Evolutionary conservation across 1,139 yeast species (phyloP), one percentile per base, ranked within the genome.

Genomic region (Zygoascus hellenicus): DNA sequence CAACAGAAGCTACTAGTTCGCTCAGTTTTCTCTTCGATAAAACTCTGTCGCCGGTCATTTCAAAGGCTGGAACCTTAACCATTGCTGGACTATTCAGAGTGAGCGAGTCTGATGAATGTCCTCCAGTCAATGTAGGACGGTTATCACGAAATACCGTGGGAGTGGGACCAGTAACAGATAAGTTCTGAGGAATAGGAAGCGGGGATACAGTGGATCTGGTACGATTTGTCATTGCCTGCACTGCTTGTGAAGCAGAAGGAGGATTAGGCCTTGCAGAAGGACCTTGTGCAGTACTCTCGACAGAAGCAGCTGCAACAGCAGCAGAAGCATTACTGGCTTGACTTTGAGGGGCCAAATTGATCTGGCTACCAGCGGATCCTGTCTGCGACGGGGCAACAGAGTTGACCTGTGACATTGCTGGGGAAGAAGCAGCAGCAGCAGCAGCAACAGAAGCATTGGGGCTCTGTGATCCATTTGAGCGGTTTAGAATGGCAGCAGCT

Each of bases 121-220:
- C 97, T 42, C 94, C 94, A 26, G 89, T 75, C 46, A 89, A 69
- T 2, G 95, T 82, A 5, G 97, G 95, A 51, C 97, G 75, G 48
- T 78, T 76, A 22, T 77, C 78, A 51, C 80, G 77, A 51, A 81
- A 72, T 1, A 80, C 67, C 1, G 81, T 81, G 0, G 94, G 80
- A 3, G 73, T 72, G 1, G 86, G 82, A 7, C 81, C 77, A 50
- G 78, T 76, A 7, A 87, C 81, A 42, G 81, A 77, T 37, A 90
- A 71, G 17, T 77, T 79, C 43, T 75, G 76, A 1, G 95, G 81
- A 36, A 89, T 81, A 1, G 92, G 88, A 48, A 86, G 72, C 4
- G 85, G 75, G 7, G 58, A 54, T 7, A 63, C 53, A 13, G 55
- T 50, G 1, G 92, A 85, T 10, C 81, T 85, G 26, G 60, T 51